Evolutionary conservation across 345 rosid genomes (phyloP).

Genomic region (Odontarrhena argentea): DNA sequence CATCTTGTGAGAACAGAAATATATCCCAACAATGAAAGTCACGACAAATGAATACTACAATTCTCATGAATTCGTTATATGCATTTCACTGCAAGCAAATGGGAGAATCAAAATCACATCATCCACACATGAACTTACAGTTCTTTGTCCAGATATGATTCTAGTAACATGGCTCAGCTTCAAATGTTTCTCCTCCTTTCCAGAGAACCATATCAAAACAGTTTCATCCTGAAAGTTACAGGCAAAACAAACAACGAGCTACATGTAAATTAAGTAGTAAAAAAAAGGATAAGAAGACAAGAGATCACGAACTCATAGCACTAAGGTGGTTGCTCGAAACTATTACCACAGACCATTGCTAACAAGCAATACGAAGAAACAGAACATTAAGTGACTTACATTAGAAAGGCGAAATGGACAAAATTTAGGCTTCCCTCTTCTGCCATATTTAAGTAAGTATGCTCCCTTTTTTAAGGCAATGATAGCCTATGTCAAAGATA

Average conservation of each 20-base stretch:
- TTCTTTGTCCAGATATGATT: slow-evolving; percentile 95
- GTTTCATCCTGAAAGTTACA: slow-evolving; percentile 81
- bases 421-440: slow-evolving; percentile 98
- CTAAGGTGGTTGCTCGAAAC: background rate
- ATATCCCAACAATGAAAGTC: background rate
- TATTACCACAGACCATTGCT: background rate
- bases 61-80: background rate
- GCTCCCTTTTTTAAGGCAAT: slow-evolving; percentile 97
- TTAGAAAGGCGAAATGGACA: slow-evolving; percentile 98
- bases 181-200: slow-evolving; percentile 90
- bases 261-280: background rate
- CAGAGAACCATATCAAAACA: slow-evolving; percentile 94
- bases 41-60: background rate
- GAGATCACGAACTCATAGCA: background rate
- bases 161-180: slow-evolving; percentile 85
- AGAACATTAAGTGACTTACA: slow-evolving; percentile 54
- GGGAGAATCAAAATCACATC: slow-evolving; percentile 24
- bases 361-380: background rate
- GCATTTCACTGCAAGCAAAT: slow-evolving; percentile 8
- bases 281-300: slow-evolving; percentile 3
- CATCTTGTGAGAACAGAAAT: slow-evolving; percentile 12
- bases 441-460: slow-evolving; percentile 91
- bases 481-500: slow-evolving; percentile 72
- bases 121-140: slow-evolving; percentile 60
- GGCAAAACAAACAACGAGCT: slow-evolving; percentile 17